These are phyloP conservation scores for Eucalyptus albens DNA, from an alignment of 345 rosid genomes.

Conservation along the genomic window DNA sequence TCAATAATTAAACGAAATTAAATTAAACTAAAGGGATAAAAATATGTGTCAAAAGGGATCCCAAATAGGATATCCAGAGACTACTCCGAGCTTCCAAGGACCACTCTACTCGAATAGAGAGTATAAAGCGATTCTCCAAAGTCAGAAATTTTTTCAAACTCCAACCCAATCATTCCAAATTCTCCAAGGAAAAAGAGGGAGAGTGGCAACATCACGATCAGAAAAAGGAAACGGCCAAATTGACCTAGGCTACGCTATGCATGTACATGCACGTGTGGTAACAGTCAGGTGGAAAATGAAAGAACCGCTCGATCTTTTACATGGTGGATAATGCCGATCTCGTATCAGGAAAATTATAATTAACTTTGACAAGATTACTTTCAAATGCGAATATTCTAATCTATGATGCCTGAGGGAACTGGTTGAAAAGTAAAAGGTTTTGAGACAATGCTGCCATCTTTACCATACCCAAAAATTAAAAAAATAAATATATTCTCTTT, in stretches of 20 bases:
- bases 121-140: not conserved
- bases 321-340: not conserved
- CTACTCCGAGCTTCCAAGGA: not conserved
- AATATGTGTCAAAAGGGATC: not conserved
- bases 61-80: not conserved
- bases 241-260: not conserved
- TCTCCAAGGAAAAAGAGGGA: not conserved
- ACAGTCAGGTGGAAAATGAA: not conserved
- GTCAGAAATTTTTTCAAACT: not conserved
- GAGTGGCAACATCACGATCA: not conserved
- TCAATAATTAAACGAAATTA: not conserved
- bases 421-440: not conserved
- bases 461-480: not conserved
- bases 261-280: not conserved
- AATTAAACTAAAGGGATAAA: not conserved
- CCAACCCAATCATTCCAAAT: not conserved
- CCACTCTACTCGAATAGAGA: not conserved
- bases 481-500: not conserved
- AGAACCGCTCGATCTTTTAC: not conserved
- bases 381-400: not conserved
- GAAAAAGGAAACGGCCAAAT: not conserved
- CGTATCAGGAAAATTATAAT: not conserved
- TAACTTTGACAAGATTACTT: not conserved
- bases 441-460: not conserved
- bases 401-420: not conserved